Evolutionary conservation across 1,284 basidiomycete species (phyloP).

Genomic region (Ceratorhiza oryzae-sativae): DNA sequence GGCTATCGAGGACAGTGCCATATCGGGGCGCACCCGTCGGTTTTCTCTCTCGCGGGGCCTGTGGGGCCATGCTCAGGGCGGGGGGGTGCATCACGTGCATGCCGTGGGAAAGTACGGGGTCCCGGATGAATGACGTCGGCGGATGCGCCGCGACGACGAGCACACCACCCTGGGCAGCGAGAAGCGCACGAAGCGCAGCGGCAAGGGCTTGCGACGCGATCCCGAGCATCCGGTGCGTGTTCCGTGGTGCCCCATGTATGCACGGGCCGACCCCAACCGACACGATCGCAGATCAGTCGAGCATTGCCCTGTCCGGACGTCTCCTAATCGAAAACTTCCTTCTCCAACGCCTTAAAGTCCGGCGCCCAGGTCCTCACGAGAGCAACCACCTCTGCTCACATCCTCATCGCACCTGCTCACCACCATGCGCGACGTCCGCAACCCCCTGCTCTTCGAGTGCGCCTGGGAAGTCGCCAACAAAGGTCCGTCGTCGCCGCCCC

Average conservation of each 20-base stretch:
- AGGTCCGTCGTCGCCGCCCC: conserved; percentile 47
- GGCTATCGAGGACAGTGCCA: neutral
- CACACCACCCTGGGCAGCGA: neutral
- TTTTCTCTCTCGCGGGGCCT: conserved; percentile 3
- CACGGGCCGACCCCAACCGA: conserved; percentile 26
- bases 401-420: neutral
- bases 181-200: neutral
- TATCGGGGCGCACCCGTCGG: conserved; percentile 9
- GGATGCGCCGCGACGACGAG: neutral
- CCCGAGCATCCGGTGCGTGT: conserved; percentile 13
- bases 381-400: neutral
- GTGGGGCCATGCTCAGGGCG: neutral
- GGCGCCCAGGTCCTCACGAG: conserved; percentile 9
- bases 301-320: conserved; percentile 17
- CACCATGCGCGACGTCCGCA: conserved; percentile 70
- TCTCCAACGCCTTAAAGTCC: conserved; percentile 14
- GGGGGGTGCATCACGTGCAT: neutral
- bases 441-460: conserved; percentile 84
- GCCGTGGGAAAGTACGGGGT: conserved; percentile 16
- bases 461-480: conserved; percentile 97
- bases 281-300: conserved; percentile 30
- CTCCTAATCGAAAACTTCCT: conserved; percentile 33
- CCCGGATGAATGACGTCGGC: conserved; percentile 31
- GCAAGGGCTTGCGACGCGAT: neutral
- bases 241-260: conserved; percentile 18